These are phyloP conservation scores for Sphagnum magellanicum DNA, from an alignment of 228 moss, liverwort and hornwort genomes.

Conservation along the genomic window DNA sequence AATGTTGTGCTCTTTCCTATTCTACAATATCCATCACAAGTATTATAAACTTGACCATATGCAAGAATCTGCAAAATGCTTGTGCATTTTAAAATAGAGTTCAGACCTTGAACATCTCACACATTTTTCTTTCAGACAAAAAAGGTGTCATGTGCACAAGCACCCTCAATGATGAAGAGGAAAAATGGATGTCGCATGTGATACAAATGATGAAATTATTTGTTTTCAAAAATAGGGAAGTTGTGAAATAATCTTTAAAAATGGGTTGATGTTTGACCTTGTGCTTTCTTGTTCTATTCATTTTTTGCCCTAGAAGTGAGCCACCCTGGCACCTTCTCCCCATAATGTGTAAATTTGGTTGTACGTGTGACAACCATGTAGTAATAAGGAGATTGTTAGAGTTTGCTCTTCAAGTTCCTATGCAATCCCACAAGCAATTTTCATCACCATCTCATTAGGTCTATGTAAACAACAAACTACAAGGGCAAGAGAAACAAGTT, in stretches of 20 bases:
- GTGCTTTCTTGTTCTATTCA: not conserved
- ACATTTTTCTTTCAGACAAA: constrained; percentile 4
- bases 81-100: constrained; percentile 31
- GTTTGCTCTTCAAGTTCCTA: too few species aligned
- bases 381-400: too few species aligned
- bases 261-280: not conserved
- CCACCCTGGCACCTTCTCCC: too few species aligned
- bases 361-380: too few species aligned
- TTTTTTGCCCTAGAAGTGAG: not conserved
- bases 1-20: constrained; percentile 35
- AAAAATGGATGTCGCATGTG: not conserved
- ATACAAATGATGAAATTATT: not conserved
- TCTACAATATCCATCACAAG: constrained; percentile 37
- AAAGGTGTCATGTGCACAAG: constrained; percentile 1
- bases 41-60: constrained; percentile 26
- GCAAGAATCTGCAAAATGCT: constrained; percentile 31
- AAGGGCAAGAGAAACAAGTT: too few species aligned
- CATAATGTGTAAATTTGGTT: too few species aligned
- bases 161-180: not conserved
- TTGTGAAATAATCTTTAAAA: not conserved
- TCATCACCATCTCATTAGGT: too few species aligned
- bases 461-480: too few species aligned
- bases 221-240: not conserved
- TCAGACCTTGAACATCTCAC: constrained; percentile 22
- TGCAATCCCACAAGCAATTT: too few species aligned